A percentile compares a stretch with the other conserved stretches of the same genome.
Evolutionary conservation across 805 yeast genomes (phyloP).

Genomic region (Suhomyces sp.): DNA sequence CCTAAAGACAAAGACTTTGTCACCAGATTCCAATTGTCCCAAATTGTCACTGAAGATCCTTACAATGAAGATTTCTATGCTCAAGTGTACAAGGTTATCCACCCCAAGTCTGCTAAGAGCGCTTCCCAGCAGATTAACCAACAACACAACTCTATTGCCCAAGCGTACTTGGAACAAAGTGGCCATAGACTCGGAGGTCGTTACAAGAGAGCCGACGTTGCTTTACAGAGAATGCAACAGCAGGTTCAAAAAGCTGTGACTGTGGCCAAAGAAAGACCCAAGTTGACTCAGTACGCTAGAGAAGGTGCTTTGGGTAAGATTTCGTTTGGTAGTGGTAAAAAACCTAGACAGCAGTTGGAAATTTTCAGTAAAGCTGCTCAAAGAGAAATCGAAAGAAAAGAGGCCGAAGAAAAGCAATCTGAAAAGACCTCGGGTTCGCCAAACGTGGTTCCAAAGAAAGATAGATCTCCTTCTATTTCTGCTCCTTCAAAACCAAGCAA

Average conservation of each 20-base stretch:
- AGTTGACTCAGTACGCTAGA: slow-evolving; percentile 57
- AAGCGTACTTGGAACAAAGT: slow-evolving; percentile 85
- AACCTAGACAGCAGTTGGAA: slow-evolving; percentile 84
- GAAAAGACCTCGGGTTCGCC: slow-evolving; percentile 11
- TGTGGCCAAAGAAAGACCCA: slow-evolving; percentile 86
- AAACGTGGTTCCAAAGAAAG: slow-evolving; percentile 17
- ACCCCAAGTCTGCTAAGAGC: slow-evolving; percentile 50
- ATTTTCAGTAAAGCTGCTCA: slow-evolving; percentile 52
- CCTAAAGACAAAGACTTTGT: slow-evolving; percentile 96
- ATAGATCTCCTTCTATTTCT: slow-evolving; percentile 28
- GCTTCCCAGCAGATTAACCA: slow-evolving; percentile 51
- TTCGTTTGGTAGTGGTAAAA: slow-evolving; percentile 71
- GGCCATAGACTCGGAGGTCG: slow-evolving; percentile 90
- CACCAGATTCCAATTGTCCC: slow-evolving; percentile 90
- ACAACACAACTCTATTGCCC: slow-evolving; percentile 79
- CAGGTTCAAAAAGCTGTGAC: slow-evolving; percentile 96
- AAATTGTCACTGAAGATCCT: slow-evolving; percentile 95
- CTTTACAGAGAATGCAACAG: slow-evolving; percentile 95
- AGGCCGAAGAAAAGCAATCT: slow-evolving; percentile 16
- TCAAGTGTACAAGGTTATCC: slow-evolving; percentile 75
- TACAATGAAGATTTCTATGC: slow-evolving; percentile 94
- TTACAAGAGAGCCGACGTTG: slow-evolving; percentile 80
- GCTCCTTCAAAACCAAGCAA: slow-evolving; percentile 31
- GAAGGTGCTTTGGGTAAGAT: slow-evolving; percentile 92
- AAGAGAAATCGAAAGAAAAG: slow-evolving; percentile 40